Conservation (phyloP, 768 basidiomycete genomes). For the Phlebiopsis flavidoalba region DNA sequence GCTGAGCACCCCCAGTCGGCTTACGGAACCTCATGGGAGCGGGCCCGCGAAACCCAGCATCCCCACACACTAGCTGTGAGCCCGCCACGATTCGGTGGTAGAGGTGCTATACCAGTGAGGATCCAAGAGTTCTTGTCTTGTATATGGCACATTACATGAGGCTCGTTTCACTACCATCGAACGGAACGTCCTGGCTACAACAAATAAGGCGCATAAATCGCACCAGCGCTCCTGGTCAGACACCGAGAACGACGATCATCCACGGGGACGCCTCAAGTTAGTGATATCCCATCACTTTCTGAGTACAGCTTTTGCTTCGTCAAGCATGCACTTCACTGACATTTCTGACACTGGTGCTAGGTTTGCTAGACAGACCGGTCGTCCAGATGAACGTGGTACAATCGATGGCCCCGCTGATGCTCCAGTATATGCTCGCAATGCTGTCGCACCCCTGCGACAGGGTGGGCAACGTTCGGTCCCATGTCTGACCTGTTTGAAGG, state of each 20-base stretch:
- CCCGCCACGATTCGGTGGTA: background rate
- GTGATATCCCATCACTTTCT: slow-evolving; percentile 10
- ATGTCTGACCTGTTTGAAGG: slow-evolving; percentile 39
- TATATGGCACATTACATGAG: background rate
- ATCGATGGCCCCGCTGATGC: slow-evolving; percentile 64
- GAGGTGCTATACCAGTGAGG: slow-evolving; percentile 4
- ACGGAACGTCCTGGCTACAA: slow-evolving; percentile 10
- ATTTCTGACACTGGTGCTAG: slow-evolving; percentile 26
- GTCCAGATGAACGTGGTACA: slow-evolving; percentile 15
- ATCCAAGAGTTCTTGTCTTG: background rate
- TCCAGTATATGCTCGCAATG: slow-evolving; percentile 66
- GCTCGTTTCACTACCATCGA: background rate
- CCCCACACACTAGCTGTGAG: background rate
- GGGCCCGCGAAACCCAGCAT: background rate
- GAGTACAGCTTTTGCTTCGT: slow-evolving; percentile 8
- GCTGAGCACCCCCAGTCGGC: slow-evolving; percentile 9
- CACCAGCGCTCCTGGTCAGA: slow-evolving; percentile 8
- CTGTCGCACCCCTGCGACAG: slow-evolving; percentile 34
- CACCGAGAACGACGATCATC: slow-evolving; percentile 10
- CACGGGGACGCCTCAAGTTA: background rate
- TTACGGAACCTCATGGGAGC: slow-evolving; percentile 16
- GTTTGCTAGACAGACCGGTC: slow-evolving; percentile 29
- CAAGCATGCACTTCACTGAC: background rate
- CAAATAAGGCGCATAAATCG: slow-evolving; percentile 20
- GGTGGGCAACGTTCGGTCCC: slow-evolving; percentile 35